These are phyloP conservation scores for Lycium barbarum DNA, from an alignment of 257 asterid species.

Conservation along the genomic window DNA sequence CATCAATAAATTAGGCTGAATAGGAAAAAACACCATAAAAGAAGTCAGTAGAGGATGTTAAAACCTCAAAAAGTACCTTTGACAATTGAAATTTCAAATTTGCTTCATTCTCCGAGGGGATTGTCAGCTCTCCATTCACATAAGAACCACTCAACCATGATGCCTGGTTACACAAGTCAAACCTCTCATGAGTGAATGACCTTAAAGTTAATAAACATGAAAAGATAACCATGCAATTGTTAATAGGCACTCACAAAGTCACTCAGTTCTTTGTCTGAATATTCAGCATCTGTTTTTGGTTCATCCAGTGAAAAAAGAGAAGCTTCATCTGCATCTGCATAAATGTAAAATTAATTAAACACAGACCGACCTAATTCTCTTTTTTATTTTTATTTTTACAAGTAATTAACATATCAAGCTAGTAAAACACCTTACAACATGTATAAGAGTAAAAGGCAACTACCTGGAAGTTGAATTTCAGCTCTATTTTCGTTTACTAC, in stretches of 20 bases:
- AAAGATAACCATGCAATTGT: background rate
- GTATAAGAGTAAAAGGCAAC: slow-evolving; percentile 35
- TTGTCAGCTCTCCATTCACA: slow-evolving; percentile 65
- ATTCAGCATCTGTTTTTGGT: slow-evolving; percentile 47
- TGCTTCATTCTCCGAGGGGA: slow-evolving; percentile 66
- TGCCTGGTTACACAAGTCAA: slow-evolving; percentile 55
- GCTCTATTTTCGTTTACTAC: slow-evolving; percentile 53
- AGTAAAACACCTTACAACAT: slow-evolving; percentile 20
- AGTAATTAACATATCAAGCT: background rate
- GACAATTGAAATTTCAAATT: slow-evolving; percentile 73
- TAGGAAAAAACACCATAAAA: background rate
- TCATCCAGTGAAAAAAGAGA: slow-evolving; percentile 70
- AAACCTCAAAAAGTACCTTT: slow-evolving; percentile 57
- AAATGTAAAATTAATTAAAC: slow-evolving; percentile 17
- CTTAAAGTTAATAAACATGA: background rate
- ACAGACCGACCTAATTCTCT: background rate
- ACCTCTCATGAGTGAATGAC: slow-evolving; percentile 32
- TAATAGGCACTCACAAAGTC: slow-evolving; percentile 67
- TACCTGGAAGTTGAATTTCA: slow-evolving; percentile 81
- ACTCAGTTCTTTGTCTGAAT: slow-evolving; percentile 73
- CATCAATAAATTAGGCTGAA: slow-evolving; percentile 9
- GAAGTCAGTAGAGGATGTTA: slow-evolving; percentile 21
- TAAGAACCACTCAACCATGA: slow-evolving; percentile 93
- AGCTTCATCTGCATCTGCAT: slow-evolving; percentile 69
- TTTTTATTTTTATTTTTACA: background rate